Conservation (phyloP, 345 rosid genomes). For the Nephelium lappaceum region DNA sequence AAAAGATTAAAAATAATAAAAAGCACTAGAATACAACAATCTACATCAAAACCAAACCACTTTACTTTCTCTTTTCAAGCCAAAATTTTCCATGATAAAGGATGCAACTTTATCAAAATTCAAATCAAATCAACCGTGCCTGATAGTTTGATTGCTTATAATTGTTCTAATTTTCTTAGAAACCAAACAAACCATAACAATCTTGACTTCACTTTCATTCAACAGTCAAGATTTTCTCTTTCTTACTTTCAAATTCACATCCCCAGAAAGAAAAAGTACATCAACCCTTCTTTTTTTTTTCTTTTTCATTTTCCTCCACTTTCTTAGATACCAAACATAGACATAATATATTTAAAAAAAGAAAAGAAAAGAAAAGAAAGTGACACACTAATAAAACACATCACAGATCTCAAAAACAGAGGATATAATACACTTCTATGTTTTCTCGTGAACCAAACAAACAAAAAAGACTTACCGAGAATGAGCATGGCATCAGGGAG, state of each 20-base stretch:
- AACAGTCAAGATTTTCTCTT: neutral
- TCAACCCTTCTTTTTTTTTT: neutral
- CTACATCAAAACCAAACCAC: neutral
- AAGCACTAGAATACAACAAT: neutral
- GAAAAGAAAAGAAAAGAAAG: neutral
- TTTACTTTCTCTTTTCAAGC: neutral
- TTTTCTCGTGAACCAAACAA: neutral
- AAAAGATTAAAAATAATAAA: no score
- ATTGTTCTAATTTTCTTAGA: neutral
- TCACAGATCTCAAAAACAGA: slow-evolving; percentile 1
- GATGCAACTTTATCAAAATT: neutral
- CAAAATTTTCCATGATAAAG: neutral
- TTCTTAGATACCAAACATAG: neutral
- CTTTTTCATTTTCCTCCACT: neutral
- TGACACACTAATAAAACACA: neutral
- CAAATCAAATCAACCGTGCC: neutral
- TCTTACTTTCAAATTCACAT: neutral
- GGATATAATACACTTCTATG: neutral
- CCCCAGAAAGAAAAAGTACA: neutral
- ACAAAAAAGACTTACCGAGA: slow-evolving; percentile 52
- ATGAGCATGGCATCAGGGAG: slow-evolving; percentile 99
- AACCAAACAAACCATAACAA: neutral
- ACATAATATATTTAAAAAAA: neutral
- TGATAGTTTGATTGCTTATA: neutral
- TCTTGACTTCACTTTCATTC: neutral